Percentiles rank a stretch among this genome's conserved stretches.
Evolutionary conservation across 2,329 filamentous ascomycete species (phyloP).

Genomic region (Stemphylium lycopersici): DNA sequence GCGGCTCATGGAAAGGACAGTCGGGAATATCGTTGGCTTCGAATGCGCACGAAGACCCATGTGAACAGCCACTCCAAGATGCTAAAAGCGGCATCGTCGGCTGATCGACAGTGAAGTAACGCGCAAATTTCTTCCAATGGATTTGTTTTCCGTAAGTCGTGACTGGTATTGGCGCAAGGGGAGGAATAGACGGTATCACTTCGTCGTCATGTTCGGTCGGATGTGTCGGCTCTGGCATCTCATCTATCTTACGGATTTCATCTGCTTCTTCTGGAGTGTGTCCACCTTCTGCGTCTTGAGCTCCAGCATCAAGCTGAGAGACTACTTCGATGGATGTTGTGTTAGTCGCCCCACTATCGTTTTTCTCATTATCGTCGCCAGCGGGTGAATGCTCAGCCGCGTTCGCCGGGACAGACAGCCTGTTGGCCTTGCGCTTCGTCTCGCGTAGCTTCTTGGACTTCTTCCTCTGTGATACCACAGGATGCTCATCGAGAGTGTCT

Average conservation of each 20-base stretch:
- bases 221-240: neutral
- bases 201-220: neutral
- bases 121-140: constrained; percentile 25
- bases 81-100: constrained; percentile 15
- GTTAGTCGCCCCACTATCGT: neutral
- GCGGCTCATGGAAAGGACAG: constrained; percentile 32
- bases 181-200: neutral
- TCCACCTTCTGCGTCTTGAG: neutral
- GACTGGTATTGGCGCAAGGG: neutral
- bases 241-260: neutral
- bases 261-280: neutral
- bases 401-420: constrained; percentile 6
- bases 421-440: constrained; percentile 31
- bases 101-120: constrained; percentile 23
- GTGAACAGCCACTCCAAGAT: constrained; percentile 5
- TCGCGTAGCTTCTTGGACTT: constrained; percentile 30
- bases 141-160: constrained; percentile 24
- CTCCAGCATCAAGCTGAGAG: neutral
- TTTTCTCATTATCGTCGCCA: neutral
- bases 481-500: constrained; percentile 1
- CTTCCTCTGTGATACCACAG: constrained; percentile 30
- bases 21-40: constrained; percentile 19
- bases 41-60: constrained; percentile 21
- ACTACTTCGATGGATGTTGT: neutral
- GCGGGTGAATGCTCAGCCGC: neutral